These are phyloP conservation scores for Dioszegia crocea DNA, from an alignment of 768 basidiomycete genomes.

Conservation along the genomic window DNA sequence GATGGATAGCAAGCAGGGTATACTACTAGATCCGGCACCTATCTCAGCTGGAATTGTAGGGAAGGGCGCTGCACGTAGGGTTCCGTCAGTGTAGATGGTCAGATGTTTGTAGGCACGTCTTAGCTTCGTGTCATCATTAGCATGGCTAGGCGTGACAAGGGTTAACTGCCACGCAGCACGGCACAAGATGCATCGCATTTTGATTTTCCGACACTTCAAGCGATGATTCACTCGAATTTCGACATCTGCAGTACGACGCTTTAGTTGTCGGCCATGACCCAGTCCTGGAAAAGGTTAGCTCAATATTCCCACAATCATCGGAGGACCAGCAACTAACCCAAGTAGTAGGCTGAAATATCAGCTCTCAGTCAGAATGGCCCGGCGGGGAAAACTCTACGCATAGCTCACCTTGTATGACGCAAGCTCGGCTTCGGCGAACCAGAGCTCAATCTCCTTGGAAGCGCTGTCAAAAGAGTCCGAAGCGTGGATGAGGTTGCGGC, in stretches of 20 bases:
- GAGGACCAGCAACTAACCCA: slow-evolving; percentile 23
- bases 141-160: too few species aligned
- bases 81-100: not conserved
- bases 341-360: slow-evolving; percentile 38
- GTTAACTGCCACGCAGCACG: too few species aligned
- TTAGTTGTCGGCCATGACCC: slow-evolving; percentile 48
- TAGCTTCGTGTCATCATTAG: too few species aligned
- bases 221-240: too few species aligned
- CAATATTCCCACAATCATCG: not conserved
- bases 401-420: slow-evolving; percentile 39
- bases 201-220: too few species aligned
- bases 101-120: not conserved
- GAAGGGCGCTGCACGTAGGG: not conserved
- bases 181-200: too few species aligned
- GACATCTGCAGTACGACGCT: too few species aligned
- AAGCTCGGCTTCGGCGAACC: slow-evolving; percentile 40
- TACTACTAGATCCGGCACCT: not conserved
- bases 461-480: slow-evolving; percentile 46
- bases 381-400: too few species aligned
- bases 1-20: not conserved
- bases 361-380: too few species aligned
- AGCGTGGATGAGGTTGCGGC: slow-evolving; percentile 46
- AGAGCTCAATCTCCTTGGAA: slow-evolving; percentile 46
- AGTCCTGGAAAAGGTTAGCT: slow-evolving; percentile 22
- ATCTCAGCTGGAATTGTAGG: not conserved